Conservation (phyloP, 164 flowering plant genomes). For the Chimonanthus praecox region DNA sequence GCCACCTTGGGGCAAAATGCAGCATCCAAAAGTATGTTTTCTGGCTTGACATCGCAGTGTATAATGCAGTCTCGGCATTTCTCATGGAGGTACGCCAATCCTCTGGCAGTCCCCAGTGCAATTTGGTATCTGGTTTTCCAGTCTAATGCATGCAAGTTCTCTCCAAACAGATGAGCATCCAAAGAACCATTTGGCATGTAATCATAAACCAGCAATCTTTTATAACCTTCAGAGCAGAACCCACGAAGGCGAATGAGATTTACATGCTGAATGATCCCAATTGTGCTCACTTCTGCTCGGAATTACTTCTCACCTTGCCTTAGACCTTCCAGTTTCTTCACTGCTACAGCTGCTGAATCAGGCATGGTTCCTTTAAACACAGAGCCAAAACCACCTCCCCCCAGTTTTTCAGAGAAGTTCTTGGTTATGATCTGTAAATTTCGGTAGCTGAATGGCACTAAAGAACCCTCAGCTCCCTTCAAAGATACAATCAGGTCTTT, state of each 20-base stretch:
- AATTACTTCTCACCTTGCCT: conserved; percentile 54
- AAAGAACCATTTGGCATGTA: conserved; percentile 56
- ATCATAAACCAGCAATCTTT: conserved; percentile 47
- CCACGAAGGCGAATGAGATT: conserved; percentile 53
- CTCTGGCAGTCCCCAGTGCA: conserved; percentile 37
- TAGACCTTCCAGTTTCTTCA: conserved; percentile 41
- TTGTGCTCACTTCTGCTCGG: conserved; percentile 53
- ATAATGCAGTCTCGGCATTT: conserved; percentile 39
- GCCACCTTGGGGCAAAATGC: conserved; percentile 36
- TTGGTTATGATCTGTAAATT: conserved; percentile 43
- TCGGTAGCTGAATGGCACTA: conserved; percentile 32
- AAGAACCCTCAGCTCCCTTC: conserved; percentile 28
- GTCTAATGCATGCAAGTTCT: conserved; percentile 9
- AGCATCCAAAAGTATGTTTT: conserved; percentile 34
- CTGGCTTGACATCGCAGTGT: conserved; percentile 42
- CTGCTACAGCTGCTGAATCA: conserved; percentile 33
- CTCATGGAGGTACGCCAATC: conserved; percentile 33
- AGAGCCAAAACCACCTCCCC: conserved; percentile 58
- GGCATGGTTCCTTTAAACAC: conserved; percentile 44
- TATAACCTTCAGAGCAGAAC: conserved; percentile 44
- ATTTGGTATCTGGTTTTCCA: conserved; percentile 34
- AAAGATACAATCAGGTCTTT: conserved; percentile 4
- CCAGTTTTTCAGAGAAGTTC: conserved; percentile 46
- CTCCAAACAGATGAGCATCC: conserved; percentile 29
- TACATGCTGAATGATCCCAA: conserved; percentile 56